phyloP scores from a whole-genome alignment of 1,284 basidiomycete genomes.

The Phylloboletellus chloephorus region DNA sequence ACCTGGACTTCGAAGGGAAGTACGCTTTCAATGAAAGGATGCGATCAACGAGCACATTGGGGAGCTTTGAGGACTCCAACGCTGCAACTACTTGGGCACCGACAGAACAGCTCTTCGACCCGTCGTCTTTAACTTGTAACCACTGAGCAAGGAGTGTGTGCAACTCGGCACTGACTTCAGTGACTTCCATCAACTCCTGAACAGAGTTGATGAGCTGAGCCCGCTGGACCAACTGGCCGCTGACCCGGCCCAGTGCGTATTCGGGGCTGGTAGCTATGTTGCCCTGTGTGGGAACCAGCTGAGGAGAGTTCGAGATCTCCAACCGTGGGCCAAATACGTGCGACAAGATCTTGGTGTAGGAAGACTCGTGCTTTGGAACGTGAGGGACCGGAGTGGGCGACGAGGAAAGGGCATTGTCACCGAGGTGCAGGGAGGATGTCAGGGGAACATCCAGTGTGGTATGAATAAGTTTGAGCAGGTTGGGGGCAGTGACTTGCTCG shows the following conservation, averaged over 20 bases:
- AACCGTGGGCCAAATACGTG: conserved; percentile 83
- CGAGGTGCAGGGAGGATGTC: conserved; percentile 45
- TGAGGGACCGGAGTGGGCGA: conserved; percentile 40
- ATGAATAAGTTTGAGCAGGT: conserved; percentile 47
- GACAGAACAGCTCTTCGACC: conserved; percentile 52
- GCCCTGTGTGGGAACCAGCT: conserved; percentile 64
- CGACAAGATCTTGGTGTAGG: conserved; percentile 86
- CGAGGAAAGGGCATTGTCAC: conserved; percentile 26
- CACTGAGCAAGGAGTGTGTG: conserved; percentile 72
- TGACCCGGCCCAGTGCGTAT: conserved; percentile 88
- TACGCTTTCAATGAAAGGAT: conserved; percentile 58
- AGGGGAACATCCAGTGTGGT: conserved; percentile 34
- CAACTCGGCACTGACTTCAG: conserved; percentile 48
- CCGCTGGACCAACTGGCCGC: conserved; percentile 74
- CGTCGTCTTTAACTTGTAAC: conserved; percentile 65
- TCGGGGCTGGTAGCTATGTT: conserved; percentile 82
- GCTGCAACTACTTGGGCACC: conserved; percentile 55
- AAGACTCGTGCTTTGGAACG: conserved; percentile 83
- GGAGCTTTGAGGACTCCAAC: conserved; percentile 44
- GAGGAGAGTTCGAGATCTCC: conserved; percentile 81
- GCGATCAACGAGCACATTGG: conserved; percentile 45
- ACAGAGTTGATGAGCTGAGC: conserved; percentile 59
- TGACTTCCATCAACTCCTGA: conserved; percentile 52
- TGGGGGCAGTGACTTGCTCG: conserved; percentile 38
- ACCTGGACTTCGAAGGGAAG: conserved; percentile 69